A percentile compares a stretch with the other conserved stretches of the same genome.
Evolutionary conservation across 371 early-diverging fungal species (phyloP).

Genomic region (Lichtheimia ramosa): DNA sequence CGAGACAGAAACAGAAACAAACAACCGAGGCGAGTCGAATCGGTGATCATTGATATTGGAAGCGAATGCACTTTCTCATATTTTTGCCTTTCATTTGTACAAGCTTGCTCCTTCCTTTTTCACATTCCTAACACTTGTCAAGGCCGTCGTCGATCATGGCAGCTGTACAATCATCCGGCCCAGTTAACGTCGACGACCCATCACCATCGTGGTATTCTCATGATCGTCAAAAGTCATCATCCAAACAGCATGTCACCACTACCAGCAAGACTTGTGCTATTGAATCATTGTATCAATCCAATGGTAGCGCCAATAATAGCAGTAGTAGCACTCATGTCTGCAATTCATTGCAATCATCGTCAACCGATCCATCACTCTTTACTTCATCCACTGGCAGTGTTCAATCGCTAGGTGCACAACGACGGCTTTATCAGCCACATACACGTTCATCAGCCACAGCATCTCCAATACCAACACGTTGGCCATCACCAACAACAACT

Average conservation of each 20-base stretch:
- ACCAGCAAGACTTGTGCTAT: no score
- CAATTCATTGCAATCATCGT: neutral
- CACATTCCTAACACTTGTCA: no score
- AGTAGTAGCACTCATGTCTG: neutral
- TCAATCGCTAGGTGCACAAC: conserved; percentile 5
- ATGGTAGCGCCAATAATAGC: neutral
- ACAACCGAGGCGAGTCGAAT: neutral
- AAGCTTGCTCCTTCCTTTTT: neutral
- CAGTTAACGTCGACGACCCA: neutral
- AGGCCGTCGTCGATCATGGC: conserved; percentile 7
- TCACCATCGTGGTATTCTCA: neutral
- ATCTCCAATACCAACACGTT: neutral
- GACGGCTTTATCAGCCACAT: neutral
- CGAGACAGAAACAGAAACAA: neutral
- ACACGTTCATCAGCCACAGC: neutral
- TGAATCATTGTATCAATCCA: no score
- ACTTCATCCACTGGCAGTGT: conserved; percentile 7
- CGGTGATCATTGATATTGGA: neutral
- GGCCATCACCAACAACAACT: conserved; percentile 3
- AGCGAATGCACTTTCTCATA: neutral
- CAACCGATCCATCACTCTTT: conserved; percentile 1
- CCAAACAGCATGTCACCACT: no score
- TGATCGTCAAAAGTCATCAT: neutral
- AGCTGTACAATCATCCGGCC: conserved; percentile 6
- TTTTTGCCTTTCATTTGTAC: neutral